A percentile compares a stretch with the other conserved stretches of the same genome.
Conservation (phyloP, 495 filamentous ascomycete genomes). For the Penicillium steckii region DNA sequence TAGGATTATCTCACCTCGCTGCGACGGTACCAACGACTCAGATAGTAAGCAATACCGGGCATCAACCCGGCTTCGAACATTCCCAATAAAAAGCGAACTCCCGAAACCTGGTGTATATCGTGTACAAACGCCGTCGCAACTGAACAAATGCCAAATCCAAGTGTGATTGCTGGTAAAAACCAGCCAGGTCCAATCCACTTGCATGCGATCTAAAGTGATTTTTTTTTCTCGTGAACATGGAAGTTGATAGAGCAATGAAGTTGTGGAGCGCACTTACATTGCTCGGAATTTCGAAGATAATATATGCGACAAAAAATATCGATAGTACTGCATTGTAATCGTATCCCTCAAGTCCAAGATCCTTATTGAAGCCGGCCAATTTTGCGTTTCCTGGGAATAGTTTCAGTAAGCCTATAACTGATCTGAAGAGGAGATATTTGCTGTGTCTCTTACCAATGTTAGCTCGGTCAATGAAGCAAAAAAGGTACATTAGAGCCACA, state of each 20-base stretch:
- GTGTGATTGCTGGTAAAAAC: conserved; percentile 47
- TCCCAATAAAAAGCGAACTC: conserved; percentile 57
- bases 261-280: conserved; percentile 44
- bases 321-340: conserved; percentile 67
- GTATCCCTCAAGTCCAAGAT: conserved; percentile 51
- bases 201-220: conserved; percentile 34
- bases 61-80: conserved; percentile 69
- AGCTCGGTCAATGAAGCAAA: conserved; percentile 57
- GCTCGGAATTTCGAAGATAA: conserved; percentile 78
- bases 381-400: conserved; percentile 32
- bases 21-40: conserved; percentile 69
- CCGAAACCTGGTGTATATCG: conserved; percentile 37
- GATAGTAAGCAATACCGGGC: conserved; percentile 72
- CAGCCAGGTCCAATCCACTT: conserved; percentile 51
- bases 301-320: conserved; percentile 71
- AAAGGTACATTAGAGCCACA: conserved; percentile 48
- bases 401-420: no score
- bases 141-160: conserved; percentile 50
- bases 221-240: no score
- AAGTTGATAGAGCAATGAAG: no score
- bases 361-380: conserved; percentile 40
- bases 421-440: not conserved
- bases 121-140: conserved; percentile 48
- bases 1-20: conserved; percentile 39
- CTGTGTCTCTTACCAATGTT: conserved; percentile 52